Percentiles rank a stretch among this genome's conserved stretches.
These are phyloP conservation scores for Strobilomyces echinocephalus DNA, from an alignment of 768 basidiomycete species.

Conservation along the genomic window DNA sequence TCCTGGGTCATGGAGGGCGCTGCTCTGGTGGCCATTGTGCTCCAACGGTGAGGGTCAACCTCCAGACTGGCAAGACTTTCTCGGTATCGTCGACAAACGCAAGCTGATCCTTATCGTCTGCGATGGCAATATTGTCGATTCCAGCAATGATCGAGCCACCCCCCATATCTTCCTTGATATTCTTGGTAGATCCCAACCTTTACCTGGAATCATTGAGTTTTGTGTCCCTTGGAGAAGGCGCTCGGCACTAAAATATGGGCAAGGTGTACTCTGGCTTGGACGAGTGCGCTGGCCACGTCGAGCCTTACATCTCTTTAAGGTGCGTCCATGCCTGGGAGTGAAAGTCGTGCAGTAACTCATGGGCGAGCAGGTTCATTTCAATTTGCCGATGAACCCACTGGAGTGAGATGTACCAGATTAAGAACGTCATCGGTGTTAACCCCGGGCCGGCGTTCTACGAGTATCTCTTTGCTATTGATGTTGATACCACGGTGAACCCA, in stretches of 20 bases:
- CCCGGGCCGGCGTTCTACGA: conserved; percentile 97
- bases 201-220: conserved; percentile 34
- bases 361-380: conserved; percentile 99
- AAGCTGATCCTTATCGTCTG: conserved; percentile 47
- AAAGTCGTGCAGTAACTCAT: conserved; percentile 41
- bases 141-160: conserved; percentile 94
- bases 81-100: conserved; percentile 97
- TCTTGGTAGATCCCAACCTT: conserved; percentile 87
- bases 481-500: conserved; percentile 90
- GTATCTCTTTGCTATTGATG: conserved; percentile 90
- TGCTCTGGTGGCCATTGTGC: conserved; percentile 87
- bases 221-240: neutral
- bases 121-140: conserved; percentile 94
- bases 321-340: conserved; percentile 24
- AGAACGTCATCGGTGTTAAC: conserved; percentile 99
- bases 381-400: conserved; percentile 91
- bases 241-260: neutral
- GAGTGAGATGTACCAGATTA: too few relatives aligned
- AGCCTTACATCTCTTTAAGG: conserved; percentile 67
- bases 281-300: conserved; percentile 46
- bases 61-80: conserved; percentile 97
- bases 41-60: conserved; percentile 86
- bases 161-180: conserved; percentile 96
- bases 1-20: conserved; percentile 99
- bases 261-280: conserved; percentile 62